Evolutionary conservation across 2,329 filamentous ascomycete genomes (phyloP), one percentile per base, ranked within the genome.

Genomic region (Thielaviopsis euricoi): DNA sequence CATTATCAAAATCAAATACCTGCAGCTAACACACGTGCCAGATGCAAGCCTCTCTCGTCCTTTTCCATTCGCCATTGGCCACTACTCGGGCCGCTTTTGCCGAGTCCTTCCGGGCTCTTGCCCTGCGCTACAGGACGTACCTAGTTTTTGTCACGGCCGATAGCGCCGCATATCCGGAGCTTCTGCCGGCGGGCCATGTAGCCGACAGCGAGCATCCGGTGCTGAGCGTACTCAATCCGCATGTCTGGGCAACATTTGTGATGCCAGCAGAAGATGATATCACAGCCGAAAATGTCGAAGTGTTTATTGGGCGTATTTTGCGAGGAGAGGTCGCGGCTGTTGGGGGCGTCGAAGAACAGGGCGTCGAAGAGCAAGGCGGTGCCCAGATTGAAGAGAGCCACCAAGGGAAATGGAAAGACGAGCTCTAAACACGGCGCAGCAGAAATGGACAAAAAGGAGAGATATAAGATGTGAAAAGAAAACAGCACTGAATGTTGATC

Each of bases 101-200:
- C 4, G 52, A 63, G 0, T 63, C 66, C 6, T 67, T 77, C 53
- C 65, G 67, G 17, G 67, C 70, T 3, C 63, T 76, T 1, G 75
- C 76, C 1, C 71, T 71, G 60, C 71, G 70, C 61, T 76, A 74
- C 64, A 62, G 66, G 57, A 73, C 76, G 13, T 77, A 75, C 58
- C 67, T 78, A 13, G 67, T 65, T 57, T 78, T 78, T 60, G 71
- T 74, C 3, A 76, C 73, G 1, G 71, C 76, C 1, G 73, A 78
- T 58, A 66, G 68, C 0, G 59, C 62, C 29, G 73, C 76, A 60
- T 77, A 77, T 61, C 69, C 67, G 3, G 71, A 57, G 29, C 22
- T 57, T 4, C 33, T 57, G 5, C 56, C 56, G 1, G 7, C 22
- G 13, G 15, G 37, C 19, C 21, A 22, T 25, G 6, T 13, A 52